Base-by-base conservation (phyloP, 179 eudicot species). In the Amaranthus tricolor region DNA sequence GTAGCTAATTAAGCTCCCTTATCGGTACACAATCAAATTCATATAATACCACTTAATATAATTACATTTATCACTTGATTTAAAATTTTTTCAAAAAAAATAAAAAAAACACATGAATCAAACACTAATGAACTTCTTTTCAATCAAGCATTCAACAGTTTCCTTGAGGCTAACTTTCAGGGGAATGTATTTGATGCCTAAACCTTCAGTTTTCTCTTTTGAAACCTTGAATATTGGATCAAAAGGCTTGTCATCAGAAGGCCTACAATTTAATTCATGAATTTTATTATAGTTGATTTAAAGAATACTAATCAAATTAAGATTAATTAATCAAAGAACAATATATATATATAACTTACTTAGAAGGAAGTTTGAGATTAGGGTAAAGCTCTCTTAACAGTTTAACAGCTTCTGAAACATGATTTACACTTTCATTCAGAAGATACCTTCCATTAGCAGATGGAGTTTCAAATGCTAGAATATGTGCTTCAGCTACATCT, bases 151-250 rank as follows among this genome's bases (percentile, higher is more conserved):
- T 17, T 87, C 80, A 45, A 87, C 79, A 45, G 90, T 85, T 11
- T 87, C 90, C 80, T 79, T 81, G 44, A 87, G 71, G 63, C 78
- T 72, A n/a, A 53, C 76, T 69, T 72, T 64, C 62, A 83, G 65
- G 66, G 88, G 84, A 58, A 74, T 85, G 81, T 72, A 87, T 8
- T 81, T 79, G 73, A 87, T 85, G 47, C 90, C 88, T 70, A 87
- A 77, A 70, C 80, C 81, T 66, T 69, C 77, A 56, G 76, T 71
- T 68, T 66, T 85, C 40, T 83, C 82, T 78, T 81, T 83, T 0
- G 84, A 85, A n/a, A 87, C 86, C 61, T 73, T 79, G 84, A 72
- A 83, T 10, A 63, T 73, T 9, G 86, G 83, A 31, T 62, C 50
- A 49, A 68, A 70, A n/a, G 84, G 85, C 47, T 76, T 76, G 57